These are phyloP conservation scores for Eustoma russellianum DNA, from an alignment of 257 asterid species.

Conservation along the genomic window DNA sequence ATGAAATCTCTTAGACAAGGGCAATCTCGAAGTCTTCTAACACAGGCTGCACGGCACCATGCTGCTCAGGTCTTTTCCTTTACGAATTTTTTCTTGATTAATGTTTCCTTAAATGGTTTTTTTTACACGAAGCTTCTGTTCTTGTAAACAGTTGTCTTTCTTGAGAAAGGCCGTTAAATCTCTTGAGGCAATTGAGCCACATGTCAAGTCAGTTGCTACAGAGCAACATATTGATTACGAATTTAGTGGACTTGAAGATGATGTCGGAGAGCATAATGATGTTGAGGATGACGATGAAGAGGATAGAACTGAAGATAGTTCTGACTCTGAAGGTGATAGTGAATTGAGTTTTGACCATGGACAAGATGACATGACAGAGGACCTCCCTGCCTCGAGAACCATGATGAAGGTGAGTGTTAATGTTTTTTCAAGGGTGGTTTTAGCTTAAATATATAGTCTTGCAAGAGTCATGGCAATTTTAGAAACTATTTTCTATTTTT, in stretches of 20 bases:
- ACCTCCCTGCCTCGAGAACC: conserved; percentile 32
- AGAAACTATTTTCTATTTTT: not conserved
- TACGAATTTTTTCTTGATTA: not conserved
- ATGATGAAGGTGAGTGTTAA: conserved; percentile 66
- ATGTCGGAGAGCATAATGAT: conserved; percentile 33
- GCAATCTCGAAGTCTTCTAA: conserved; percentile 87
- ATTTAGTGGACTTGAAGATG: conserved; percentile 71
- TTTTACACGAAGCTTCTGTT: conserved; percentile 10
- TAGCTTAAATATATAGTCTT: conserved; percentile 1
- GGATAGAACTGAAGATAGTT: conserved; percentile 36
- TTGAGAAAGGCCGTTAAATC: conserved; percentile 66
- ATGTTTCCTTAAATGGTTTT: not conserved
- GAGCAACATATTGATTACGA: conserved; percentile 84
- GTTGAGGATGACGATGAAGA: conserved; percentile 32
- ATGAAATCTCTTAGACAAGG: conserved; percentile 96
- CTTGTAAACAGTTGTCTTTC: conserved; percentile 50
- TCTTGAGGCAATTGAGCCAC: conserved; percentile 87
- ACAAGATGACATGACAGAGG: conserved; percentile 31
- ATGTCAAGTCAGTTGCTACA: conserved; percentile 71
- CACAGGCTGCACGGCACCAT: conserved; percentile 96
- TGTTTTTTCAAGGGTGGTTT: conserved; percentile 7
- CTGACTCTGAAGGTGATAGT: conserved; percentile 46
- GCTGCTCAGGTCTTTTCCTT: conserved; percentile 84
- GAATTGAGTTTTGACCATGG: conserved; percentile 69
- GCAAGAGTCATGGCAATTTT: not conserved